Conservation (phyloP, 257 asterid genomes). For the Solanum bulbocastanum region DNA sequence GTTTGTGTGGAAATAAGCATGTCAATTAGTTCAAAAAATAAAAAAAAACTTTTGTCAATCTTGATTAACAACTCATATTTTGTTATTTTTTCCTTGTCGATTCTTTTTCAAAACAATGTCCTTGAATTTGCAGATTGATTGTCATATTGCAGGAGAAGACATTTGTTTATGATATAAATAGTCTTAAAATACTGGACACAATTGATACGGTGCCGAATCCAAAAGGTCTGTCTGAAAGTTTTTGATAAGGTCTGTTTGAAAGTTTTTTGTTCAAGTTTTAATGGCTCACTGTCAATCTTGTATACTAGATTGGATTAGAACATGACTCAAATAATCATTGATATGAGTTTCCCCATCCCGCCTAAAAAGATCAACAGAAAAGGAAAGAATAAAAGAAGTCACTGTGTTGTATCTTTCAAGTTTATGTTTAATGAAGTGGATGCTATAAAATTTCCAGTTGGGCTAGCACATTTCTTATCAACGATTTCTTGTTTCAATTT, state of each 20-base stretch:
- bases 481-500: slow-evolving; percentile 4
- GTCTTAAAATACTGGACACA: slow-evolving; percentile 53
- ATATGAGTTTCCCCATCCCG: background rate
- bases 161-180: slow-evolving; percentile 66
- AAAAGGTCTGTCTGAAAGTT: slow-evolving; percentile 47
- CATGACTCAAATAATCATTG: background rate
- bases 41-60: background rate
- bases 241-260: slow-evolving; percentile 38
- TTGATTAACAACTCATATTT: background rate
- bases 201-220: slow-evolving; percentile 74
- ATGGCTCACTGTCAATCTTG: background rate
- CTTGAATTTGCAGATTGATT: slow-evolving; percentile 56
- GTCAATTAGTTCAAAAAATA: background rate
- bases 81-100: background rate
- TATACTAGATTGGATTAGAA: background rate
- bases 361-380: background rate
- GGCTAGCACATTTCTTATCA: background rate
- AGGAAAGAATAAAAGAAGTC: background rate
- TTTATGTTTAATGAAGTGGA: background rate
- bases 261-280: background rate
- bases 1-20: background rate
- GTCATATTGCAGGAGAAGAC: slow-evolving; percentile 75
- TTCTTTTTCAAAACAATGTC: background rate
- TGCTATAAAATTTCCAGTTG: background rate
- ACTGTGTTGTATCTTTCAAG: background rate